Evolutionary conservation across 495 filamentous ascomycete species (phyloP), one percentile per base, ranked within the genome.

Genomic region (Penicilliopsis zonata): DNA sequence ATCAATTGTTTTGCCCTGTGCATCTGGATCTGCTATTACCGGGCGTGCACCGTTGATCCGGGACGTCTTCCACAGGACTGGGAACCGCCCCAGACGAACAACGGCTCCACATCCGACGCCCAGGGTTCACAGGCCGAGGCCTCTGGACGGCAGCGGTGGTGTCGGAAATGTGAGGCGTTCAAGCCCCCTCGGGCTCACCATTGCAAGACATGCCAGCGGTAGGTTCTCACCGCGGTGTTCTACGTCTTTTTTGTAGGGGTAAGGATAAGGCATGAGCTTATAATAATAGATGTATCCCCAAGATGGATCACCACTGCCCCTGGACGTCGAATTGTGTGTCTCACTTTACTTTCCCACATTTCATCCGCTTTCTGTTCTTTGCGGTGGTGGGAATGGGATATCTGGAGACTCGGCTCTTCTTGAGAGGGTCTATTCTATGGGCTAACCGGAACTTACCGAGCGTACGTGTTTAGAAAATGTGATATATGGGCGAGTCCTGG

Each of bases 241-340:
- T n/a, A n/a, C n/a, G 20, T 16, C 30, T 28, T 14, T 28, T 37
- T 16, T 21, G 25, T 23, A 13, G 31, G 30, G 17, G 12, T 15
- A 16, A 29, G 36, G 23, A 19, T 14, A 25, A 15, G 34, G 35
- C 10, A 22, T 14, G 23, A 19, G 12, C 9, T 34, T 2, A 14
- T 13, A 19, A 36, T 45, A 16, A 43, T 35, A 85, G 79, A 52
- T 98, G 90, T 55, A 78, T 96, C 37, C 82, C 86, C 1, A 86
- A 83, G 51, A 96, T 98, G 92, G 90, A 98, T 63, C 90, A 98
- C 56, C 90, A 98, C 59, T 98, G 90, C 48, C 87, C 90, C 0
- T 98, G 90, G 90, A 95, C 86, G 2, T 58, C 63, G 26, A 95
- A 92, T 52, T 98, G 90, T 57, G 85, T 96, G 26, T 94, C 86